Conservation (phyloP, 768 basidiomycete genomes). For the Boletus reticuloceps region DNA sequence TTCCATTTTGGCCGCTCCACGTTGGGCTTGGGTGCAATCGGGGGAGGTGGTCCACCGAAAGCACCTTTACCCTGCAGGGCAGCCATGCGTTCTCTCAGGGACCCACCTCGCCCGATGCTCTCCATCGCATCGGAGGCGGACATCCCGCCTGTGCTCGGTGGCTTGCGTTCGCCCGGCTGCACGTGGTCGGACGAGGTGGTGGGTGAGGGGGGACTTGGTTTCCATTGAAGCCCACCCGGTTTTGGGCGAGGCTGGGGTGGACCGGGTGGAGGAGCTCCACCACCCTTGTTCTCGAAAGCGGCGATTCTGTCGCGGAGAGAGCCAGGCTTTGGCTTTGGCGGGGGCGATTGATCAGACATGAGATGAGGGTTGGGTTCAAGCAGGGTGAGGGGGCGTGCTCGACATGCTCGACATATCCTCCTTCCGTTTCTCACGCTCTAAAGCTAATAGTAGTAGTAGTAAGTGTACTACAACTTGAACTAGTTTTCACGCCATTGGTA, state of each 20-base stretch:
- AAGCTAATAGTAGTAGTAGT: neutral
- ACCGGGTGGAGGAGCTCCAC: conserved; percentile 25
- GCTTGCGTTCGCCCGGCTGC: conserved; percentile 24
- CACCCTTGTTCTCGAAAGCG: conserved; percentile 71
- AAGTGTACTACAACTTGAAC: neutral
- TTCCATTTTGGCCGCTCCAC: conserved; percentile 85
- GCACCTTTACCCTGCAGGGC: conserved; percentile 83
- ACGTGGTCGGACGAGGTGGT: conserved; percentile 30
- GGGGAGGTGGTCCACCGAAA: conserved; percentile 59
- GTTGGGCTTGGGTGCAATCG: conserved; percentile 45
- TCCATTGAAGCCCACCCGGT: conserved; percentile 69
- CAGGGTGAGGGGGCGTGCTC: conserved; percentile 15
- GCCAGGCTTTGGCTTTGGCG: conserved; percentile 65
- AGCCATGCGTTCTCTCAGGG: conserved; percentile 93
- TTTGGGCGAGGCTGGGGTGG: conserved; percentile 45
- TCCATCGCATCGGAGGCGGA: conserved; percentile 86
- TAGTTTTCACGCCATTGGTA: conserved; percentile 73
- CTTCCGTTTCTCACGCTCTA: conserved; percentile 23
- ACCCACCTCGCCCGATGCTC: conserved; percentile 75
- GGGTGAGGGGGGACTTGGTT: conserved; percentile 56
- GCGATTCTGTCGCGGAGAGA: conserved; percentile 88
- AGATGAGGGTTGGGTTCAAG: conserved; percentile 18
- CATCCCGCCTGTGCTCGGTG: conserved; percentile 46
- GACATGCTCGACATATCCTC: conserved; percentile 13
- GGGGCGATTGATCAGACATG: conserved; percentile 62